Evolutionary conservation across 495 filamentous ascomycete genomes (phyloP).

Genomic region (Aspergillus sclerotiicarbonarius): DNA sequence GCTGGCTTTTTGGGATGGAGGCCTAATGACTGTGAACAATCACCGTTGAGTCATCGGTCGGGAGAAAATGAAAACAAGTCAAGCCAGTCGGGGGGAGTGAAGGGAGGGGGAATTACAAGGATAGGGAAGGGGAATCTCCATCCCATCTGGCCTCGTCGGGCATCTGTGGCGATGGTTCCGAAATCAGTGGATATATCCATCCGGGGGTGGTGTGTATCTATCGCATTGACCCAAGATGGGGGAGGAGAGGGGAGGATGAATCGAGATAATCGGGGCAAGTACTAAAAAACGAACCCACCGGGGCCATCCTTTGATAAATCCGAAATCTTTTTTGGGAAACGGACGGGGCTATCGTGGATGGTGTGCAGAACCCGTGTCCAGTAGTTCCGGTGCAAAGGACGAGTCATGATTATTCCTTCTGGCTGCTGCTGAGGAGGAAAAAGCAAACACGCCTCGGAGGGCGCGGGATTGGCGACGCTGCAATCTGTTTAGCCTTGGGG

Average conservation of each 20-base stretch:
- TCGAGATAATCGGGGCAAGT: not conserved
- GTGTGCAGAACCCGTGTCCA: not conserved
- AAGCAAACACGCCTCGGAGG: conserved; percentile 15
- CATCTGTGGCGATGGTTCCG: not conserved
- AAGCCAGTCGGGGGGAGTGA: not conserved
- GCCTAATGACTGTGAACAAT: not conserved
- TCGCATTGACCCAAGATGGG: not conserved
- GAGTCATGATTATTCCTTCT: not conserved
- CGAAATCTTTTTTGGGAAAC: not conserved
- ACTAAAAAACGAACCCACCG: not conserved
- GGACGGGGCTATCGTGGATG: not conserved
- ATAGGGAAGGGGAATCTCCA: not conserved
- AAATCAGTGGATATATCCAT: not conserved
- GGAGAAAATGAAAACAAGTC: not conserved
- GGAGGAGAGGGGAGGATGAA: not conserved
- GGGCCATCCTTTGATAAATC: not conserved
- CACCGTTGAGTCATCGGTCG: not conserved
- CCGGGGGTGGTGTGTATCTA: not conserved
- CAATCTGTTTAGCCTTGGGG: conserved; percentile 1
- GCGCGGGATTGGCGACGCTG: conserved; percentile 22
- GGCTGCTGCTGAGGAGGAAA: conserved; percentile 4
- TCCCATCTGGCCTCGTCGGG: not conserved
- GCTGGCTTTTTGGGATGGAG: not conserved
- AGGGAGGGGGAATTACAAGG: too few species aligned
- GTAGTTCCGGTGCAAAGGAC: not conserved